phyloP scores from a whole-genome alignment of 805 yeast genomes.

The Starmerella vitae region DNA sequence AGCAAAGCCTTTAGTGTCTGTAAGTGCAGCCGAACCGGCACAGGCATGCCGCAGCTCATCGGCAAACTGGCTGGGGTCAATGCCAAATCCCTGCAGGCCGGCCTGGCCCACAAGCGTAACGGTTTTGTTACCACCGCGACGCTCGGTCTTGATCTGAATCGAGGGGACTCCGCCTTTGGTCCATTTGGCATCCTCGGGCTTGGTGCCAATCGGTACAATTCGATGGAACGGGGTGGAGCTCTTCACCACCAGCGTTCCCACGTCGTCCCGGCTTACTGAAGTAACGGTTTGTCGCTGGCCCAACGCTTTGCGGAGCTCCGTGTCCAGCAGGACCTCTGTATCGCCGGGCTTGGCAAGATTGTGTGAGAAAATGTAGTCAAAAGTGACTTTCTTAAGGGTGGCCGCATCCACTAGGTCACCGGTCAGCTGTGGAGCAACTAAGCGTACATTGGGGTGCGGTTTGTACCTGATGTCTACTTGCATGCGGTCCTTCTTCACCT shows the following conservation, averaged over 20 bases:
- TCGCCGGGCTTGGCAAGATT: conserved; percentile 36
- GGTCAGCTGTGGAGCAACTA: conserved; percentile 20
- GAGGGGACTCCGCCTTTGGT: conserved; percentile 56
- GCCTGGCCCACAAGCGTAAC: conserved; percentile 47
- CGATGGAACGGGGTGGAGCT: conserved; percentile 34
- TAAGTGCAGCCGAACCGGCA: conserved; percentile 67
- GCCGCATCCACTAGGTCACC: conserved; percentile 17
- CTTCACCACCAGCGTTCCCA: conserved; percentile 33
- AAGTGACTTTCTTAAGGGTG: conserved; percentile 43
- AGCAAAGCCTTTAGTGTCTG: conserved; percentile 39
- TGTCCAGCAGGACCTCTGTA: conserved; percentile 44
- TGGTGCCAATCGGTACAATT: conserved; percentile 38
- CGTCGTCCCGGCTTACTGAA: conserved; percentile 28
- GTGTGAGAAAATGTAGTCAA: conserved; percentile 41
- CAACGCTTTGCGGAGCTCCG: conserved; percentile 35
- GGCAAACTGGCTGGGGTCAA: conserved; percentile 53
- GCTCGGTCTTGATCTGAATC: conserved; percentile 53
- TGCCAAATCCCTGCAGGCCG: conserved; percentile 53
- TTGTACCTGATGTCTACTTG: conserved; percentile 21
- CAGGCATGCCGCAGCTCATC: conserved; percentile 62
- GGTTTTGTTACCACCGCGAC: conserved; percentile 67
- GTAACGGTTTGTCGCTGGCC: conserved; percentile 26
- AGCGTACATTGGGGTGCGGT: conserved; percentile 18
- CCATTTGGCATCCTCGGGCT: conserved; percentile 28
- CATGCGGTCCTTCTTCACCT: conserved; percentile 12